Evolutionary conservation across 2,329 filamentous ascomycete species (phyloP).

Genomic region (Rhinocladiella mackenziei): DNA sequence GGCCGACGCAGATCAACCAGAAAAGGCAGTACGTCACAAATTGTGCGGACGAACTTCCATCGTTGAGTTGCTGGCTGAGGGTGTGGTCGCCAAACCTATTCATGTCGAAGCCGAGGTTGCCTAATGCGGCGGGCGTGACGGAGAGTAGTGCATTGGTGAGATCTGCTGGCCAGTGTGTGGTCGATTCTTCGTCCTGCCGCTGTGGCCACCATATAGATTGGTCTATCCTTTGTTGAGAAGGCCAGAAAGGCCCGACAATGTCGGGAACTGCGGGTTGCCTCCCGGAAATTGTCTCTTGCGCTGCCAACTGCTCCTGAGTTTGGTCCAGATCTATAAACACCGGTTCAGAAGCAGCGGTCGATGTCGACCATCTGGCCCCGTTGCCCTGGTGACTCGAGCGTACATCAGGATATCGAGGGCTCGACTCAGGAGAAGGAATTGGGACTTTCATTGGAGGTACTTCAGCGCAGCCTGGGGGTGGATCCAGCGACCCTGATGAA

Average conservation of each 20-base stretch:
- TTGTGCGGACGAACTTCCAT: slow-evolving; percentile 4
- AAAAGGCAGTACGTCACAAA: slow-evolving; percentile 17
- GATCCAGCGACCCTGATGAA: slow-evolving; percentile 2
- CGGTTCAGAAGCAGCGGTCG: neutral
- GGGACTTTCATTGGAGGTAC: slow-evolving; percentile 8
- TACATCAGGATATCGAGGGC: slow-evolving; percentile 6
- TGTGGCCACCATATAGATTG: slow-evolving; percentile 2
- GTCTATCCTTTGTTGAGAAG: neutral
- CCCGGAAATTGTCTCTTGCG: neutral
- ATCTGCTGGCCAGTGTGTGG: slow-evolving; percentile 9
- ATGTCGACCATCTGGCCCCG: neutral
- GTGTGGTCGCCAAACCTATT: slow-evolving; percentile 8
- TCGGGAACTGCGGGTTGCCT: slow-evolving; percentile 9
- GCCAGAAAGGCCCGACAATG: slow-evolving; percentile 9
- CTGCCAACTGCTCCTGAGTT: neutral
- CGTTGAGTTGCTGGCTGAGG: slow-evolving; percentile 13
- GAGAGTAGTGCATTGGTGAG: slow-evolving; percentile 10
- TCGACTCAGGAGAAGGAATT: slow-evolving; percentile 14
- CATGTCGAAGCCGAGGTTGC: slow-evolving; percentile 10
- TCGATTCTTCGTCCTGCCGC: slow-evolving; percentile 5
- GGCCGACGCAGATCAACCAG: slow-evolving; percentile 19
- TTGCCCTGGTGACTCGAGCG: neutral
- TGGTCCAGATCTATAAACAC: neutral
- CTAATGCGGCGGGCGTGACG: slow-evolving; percentile 7
- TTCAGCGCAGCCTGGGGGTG: slow-evolving; percentile 1